phyloP scores from a whole-genome alignment of 1,284 basidiomycete genomes.

The Cerrena zonata region DNA sequence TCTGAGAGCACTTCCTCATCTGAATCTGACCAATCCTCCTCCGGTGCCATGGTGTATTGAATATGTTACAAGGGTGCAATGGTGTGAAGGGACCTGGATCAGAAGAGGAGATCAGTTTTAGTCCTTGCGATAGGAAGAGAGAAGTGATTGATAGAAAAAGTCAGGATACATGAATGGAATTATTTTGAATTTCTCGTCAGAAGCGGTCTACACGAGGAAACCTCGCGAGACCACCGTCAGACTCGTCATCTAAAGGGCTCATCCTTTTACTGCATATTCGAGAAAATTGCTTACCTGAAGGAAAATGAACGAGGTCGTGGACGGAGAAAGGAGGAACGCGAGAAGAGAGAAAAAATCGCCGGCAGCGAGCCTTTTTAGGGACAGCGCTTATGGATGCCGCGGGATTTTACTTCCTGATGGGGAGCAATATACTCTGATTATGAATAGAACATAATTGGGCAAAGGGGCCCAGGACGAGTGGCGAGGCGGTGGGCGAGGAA shows the following conservation, averaged over 20 bases:
- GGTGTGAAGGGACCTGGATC: constrained; percentile 8
- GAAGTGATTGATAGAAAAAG: constrained; percentile 15
- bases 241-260: constrained; percentile 85
- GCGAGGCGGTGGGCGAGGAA: too few species aligned
- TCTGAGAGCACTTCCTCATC: constrained; percentile 55
- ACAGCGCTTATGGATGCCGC: background rate
- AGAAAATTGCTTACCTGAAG: constrained; percentile 4
- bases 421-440: too few species aligned
- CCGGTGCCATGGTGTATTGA: constrained; percentile 25
- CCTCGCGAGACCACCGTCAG: constrained; percentile 55
- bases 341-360: background rate
- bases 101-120: background rate
- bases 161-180: constrained; percentile 93
- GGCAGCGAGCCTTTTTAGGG: background rate
- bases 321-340: background rate
- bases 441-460: too few species aligned
- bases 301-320: too few species aligned
- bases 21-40: constrained; percentile 73
- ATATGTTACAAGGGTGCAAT: too few species aligned
- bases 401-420: too few species aligned
- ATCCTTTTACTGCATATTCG: constrained; percentile 38
- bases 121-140: constrained; percentile 7
- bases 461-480: background rate
- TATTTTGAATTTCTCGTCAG: constrained; percentile 61
- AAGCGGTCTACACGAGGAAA: constrained; percentile 49